Conservation (phyloP, 768 basidiomycete species). For the Tulasnella sp. region DNA sequence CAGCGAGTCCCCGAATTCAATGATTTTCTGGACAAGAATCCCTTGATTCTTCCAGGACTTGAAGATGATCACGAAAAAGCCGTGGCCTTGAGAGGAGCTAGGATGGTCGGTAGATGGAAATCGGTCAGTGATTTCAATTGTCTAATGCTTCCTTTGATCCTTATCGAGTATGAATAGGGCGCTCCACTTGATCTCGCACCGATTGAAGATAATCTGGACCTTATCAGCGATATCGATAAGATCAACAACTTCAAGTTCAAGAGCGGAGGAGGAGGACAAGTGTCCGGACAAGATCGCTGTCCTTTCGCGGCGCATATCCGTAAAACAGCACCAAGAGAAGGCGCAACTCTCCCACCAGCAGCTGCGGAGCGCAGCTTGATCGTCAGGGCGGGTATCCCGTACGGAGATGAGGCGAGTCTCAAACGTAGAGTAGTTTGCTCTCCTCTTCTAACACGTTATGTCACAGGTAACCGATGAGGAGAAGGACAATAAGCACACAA, state of each 20-base stretch:
- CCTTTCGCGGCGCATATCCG: conserved; percentile 13
- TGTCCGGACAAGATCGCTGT: conserved; percentile 5
- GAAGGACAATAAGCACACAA: neutral
- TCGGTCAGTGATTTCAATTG: neutral
- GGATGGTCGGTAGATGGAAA: conserved; percentile 11
- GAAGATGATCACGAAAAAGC: neutral
- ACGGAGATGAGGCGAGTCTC: conserved; percentile 3
- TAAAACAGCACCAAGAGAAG: conserved; percentile 5
- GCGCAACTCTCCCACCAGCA: neutral
- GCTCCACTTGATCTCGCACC: conserved; percentile 8
- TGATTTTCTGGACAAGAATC: conserved; percentile 6
- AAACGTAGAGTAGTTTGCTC: neutral
- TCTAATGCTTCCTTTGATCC: neutral
- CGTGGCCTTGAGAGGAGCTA: neutral
- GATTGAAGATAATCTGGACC: neutral
- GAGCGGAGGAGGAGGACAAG: neutral
- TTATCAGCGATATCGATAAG: neutral
- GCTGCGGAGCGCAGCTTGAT: neutral
- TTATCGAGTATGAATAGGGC: no score
- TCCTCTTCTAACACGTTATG: neutral
- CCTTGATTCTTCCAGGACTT: neutral
- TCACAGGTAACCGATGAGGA: neutral
- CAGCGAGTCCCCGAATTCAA: conserved; percentile 10
- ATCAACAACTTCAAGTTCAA: conserved; percentile 8
- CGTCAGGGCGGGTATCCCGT: conserved; percentile 12